phyloP scores from a whole-genome alignment of 1,139 yeast genomes.

The Magnusiomyces fungicola region DNA sequence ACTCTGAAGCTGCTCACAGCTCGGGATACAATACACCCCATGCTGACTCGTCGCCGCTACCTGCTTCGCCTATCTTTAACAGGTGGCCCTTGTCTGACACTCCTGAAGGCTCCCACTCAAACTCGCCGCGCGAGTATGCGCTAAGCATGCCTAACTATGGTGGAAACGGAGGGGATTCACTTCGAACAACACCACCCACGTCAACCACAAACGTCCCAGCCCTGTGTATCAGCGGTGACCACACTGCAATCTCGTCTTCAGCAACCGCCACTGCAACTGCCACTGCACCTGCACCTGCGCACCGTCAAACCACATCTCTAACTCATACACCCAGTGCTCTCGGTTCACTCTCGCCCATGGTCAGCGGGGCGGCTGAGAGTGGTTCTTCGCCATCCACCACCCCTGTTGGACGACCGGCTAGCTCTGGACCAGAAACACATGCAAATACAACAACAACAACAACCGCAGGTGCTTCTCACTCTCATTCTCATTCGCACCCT shows the following conservation, averaged over 20 bases:
- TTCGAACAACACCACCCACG: background rate
- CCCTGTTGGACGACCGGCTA: too few relatives aligned
- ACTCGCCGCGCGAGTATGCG: conserved; percentile 10
- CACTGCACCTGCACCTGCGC: background rate
- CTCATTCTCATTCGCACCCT: background rate
- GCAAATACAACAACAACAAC: conserved; percentile 2
- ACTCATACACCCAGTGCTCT: background rate
- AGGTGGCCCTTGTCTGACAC: conserved; percentile 15
- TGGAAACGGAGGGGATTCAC: conserved; percentile 8
- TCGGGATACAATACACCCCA: background rate
- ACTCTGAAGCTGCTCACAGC: too few relatives aligned
- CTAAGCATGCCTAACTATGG: conserved; percentile 1
- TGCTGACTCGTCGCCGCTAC: background rate
- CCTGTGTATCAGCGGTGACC: background rate
- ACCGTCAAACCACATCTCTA: background rate
- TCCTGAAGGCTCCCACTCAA: conserved; percentile 11
- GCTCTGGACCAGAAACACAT: too few relatives aligned
- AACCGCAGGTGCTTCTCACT: background rate
- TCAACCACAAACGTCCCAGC: background rate
- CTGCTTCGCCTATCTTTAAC: conserved; percentile 9
- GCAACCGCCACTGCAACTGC: background rate
- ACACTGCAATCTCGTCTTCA: background rate
- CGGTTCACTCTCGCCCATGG: conserved; percentile 1
- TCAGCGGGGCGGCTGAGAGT: conserved; percentile 1
- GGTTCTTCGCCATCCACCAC: too few relatives aligned